phyloP scores from a whole-genome alignment of 495 filamentous ascomycete species.

The Cenococcum geophilum region DNA sequence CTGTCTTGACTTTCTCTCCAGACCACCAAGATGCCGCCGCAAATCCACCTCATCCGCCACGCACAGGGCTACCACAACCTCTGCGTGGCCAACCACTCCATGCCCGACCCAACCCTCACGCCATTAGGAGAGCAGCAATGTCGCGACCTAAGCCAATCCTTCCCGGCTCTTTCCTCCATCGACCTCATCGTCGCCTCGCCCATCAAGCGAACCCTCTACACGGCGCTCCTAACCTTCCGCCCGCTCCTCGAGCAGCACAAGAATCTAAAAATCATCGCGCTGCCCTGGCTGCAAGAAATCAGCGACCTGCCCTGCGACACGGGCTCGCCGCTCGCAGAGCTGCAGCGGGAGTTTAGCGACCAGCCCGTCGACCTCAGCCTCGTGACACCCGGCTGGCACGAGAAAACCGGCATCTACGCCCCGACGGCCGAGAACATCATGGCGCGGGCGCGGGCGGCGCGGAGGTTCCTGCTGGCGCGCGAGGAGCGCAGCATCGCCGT shows the following conservation, averaged over 20 bases:
- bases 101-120: slow-evolving; percentile 74
- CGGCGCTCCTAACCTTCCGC: slow-evolving; percentile 64
- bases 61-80: slow-evolving; percentile 81
- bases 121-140: slow-evolving; percentile 73
- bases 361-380: slow-evolving; percentile 57
- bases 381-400: slow-evolving; percentile 62
- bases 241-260: slow-evolving; percentile 45
- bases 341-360: slow-evolving; percentile 56
- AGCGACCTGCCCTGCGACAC: slow-evolving; percentile 72
- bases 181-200: slow-evolving; percentile 76
- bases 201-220: slow-evolving; percentile 76
- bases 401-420: slow-evolving; percentile 57
- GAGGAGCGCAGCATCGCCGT: slow-evolving; percentile 58
- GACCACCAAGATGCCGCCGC: slow-evolving; percentile 13
- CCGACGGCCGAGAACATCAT: slow-evolving; percentile 54
- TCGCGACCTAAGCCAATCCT: slow-evolving; percentile 50
- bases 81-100: slow-evolving; percentile 49
- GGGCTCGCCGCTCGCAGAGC: slow-evolving; percentile 50
- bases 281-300: slow-evolving; percentile 80
- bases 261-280: slow-evolving; percentile 54
- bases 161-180: slow-evolving; percentile 59
- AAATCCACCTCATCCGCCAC: slow-evolving; percentile 35
- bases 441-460: slow-evolving; percentile 56
- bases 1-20: neutral
- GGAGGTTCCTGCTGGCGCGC: slow-evolving; percentile 59